These are phyloP conservation scores for Scutellaria galericulata DNA, from an alignment of 257 asterid species.

Conservation along the genomic window DNA sequence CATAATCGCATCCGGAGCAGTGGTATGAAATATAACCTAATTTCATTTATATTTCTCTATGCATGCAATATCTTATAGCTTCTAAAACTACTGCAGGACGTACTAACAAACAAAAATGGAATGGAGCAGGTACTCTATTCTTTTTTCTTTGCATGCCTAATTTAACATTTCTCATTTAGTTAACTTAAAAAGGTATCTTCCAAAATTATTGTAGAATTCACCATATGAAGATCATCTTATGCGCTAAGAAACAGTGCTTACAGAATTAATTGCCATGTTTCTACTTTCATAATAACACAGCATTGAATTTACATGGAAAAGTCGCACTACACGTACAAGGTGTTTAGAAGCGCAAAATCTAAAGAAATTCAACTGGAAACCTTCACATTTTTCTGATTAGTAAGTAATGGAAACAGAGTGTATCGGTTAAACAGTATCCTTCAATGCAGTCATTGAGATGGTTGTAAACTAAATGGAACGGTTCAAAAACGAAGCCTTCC, in stretches of 20 bases:
- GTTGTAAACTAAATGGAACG: neutral
- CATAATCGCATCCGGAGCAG: slow-evolving; percentile 86
- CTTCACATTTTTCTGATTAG: slow-evolving; percentile 21
- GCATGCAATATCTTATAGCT: slow-evolving; percentile 36
- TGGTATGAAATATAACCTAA: slow-evolving; percentile 52
- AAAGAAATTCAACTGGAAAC: slow-evolving; percentile 13
- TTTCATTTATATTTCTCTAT: slow-evolving; percentile 9
- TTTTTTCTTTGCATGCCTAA: neutral
- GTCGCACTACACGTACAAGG: slow-evolving; percentile 11
- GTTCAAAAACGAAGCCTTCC: slow-evolving; percentile 18
- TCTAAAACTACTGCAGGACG: slow-evolving; percentile 72
- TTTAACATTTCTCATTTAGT: too few relatives aligned
- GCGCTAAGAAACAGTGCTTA: neutral
- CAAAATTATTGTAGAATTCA: too few relatives aligned
- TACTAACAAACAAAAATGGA: slow-evolving; percentile 62
- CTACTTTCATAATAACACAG: neutral
- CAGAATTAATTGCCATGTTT: neutral
- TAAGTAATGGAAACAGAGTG: slow-evolving; percentile 7
- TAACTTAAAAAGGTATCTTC: too few relatives aligned
- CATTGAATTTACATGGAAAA: neutral
- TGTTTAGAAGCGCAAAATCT: slow-evolving; percentile 8
- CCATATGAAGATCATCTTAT: slow-evolving; percentile 18
- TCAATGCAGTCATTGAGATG: too few relatives aligned
- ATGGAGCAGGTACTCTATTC: slow-evolving; percentile 67
- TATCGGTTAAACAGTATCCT: neutral